Evolutionary conservation across 2,329 filamentous ascomycete genomes (phyloP).

Genomic region (Emergomyces pasteurianus): DNA sequence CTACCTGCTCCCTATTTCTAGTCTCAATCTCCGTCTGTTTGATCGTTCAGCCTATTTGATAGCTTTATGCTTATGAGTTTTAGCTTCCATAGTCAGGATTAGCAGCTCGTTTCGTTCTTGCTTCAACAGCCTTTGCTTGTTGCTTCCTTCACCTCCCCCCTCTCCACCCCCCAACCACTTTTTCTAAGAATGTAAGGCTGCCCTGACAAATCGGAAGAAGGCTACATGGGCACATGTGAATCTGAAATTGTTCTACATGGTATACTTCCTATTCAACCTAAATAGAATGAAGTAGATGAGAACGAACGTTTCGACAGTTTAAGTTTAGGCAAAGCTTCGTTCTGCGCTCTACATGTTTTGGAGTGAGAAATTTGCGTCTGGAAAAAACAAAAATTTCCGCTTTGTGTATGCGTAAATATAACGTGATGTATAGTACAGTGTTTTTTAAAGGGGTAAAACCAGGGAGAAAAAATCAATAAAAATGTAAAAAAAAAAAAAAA

Average conservation of each 20-base stretch:
- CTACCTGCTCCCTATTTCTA: too few species aligned
- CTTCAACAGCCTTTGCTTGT: not conserved
- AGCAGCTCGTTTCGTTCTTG: not conserved
- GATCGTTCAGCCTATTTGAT: not conserved
- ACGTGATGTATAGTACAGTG: not conserved
- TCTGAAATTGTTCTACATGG: not conserved
- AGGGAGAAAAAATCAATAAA: not conserved
- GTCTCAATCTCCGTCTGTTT: not conserved
- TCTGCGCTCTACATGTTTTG: not conserved
- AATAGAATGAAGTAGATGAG: not conserved
- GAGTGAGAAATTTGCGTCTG: not conserved
- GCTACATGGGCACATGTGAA: not conserved
- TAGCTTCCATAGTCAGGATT: not conserved
- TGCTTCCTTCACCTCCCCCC: not conserved
- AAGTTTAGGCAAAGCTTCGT: not conserved
- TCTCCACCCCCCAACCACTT: not conserved
- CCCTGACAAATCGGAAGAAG: not conserved
- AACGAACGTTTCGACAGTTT: not conserved
- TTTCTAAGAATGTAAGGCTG: not conserved
- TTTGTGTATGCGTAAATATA: not conserved
- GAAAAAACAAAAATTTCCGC: not conserved
- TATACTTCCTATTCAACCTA: not conserved
- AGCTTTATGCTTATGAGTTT: not conserved
- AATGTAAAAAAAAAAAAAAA: not conserved
- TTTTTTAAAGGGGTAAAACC: not conserved